Conservation (phyloP, 331 rosid species). For the Rosa hybrid region DNA sequence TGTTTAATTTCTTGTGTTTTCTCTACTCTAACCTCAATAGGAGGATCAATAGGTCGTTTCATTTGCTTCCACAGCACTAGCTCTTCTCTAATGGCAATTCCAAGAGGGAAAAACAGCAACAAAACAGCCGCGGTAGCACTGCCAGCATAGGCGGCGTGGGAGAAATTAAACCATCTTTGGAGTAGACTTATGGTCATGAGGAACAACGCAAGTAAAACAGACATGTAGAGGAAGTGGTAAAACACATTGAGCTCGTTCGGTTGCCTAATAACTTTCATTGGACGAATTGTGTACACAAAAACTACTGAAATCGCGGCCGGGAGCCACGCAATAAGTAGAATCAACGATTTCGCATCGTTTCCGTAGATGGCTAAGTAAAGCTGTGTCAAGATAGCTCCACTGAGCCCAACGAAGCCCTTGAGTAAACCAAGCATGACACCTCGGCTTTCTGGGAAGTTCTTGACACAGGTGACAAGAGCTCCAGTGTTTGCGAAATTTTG, state of each 20-base stretch:
- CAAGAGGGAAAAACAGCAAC: constrained; percentile 20
- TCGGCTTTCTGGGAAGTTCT: constrained; percentile 26
- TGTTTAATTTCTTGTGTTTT: not conserved
- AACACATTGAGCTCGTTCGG: constrained; percentile 18
- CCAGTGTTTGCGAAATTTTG: constrained; percentile 29
- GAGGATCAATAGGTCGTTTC: constrained; percentile 5
- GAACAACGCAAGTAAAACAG: constrained; percentile 17
- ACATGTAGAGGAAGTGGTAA: constrained; percentile 28
- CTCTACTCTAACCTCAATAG: constrained; percentile 9
- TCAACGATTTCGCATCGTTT: constrained; percentile 21
- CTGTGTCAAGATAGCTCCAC: constrained; percentile 30
- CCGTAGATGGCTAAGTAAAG: constrained; percentile 30
- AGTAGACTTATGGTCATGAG: constrained; percentile 25
- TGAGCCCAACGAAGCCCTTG: constrained; percentile 16
- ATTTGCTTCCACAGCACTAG: constrained; percentile 13
- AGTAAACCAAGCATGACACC: constrained; percentile 26
- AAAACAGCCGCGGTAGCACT: constrained; percentile 4
- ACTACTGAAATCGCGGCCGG: constrained; percentile 23
- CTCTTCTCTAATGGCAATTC: constrained; percentile 22
- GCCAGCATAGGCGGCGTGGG: not conserved
- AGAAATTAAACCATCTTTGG: not conserved
- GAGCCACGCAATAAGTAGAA: constrained; percentile 29
- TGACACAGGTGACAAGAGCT: constrained; percentile 23
- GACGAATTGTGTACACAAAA: constrained; percentile 18
- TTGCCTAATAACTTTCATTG: constrained; percentile 11